Base-by-base conservation (phyloP, 441 rosid species). In the Dalechampia spathulata region DNA sequence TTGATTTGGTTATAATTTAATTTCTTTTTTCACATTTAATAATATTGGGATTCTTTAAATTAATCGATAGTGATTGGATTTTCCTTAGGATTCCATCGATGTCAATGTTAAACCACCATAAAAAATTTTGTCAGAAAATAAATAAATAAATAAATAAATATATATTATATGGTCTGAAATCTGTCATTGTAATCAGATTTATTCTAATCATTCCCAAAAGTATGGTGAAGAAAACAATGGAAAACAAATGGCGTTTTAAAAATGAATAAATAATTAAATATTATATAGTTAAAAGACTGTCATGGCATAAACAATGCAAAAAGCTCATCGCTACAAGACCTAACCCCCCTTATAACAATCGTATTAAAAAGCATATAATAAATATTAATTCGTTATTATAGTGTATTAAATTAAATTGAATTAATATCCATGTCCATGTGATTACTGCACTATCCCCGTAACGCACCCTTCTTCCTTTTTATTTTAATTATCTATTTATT, bases 161-260 rank as follows among this genome's bases (percentile, higher is more conserved):
- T n/a, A n/a, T n/a, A n/a, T n/a, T n/a, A n/a, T n/a, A n/a, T n/a
- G n/a, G n/a, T n/a, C n/a, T 5, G 36, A 58, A 16, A 7, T 4
- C 25, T 37, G n/a, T n/a, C 40, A 23, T 27, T 40, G 25, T 14
- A 52, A 36, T 14, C 34, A 15, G 19, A 39, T 52, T 28, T 28
- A 39, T 42, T 36, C n/a, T 45, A 58, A 57, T 52, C 45, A 58
- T 32, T 66, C 58, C 62, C 57, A 50, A 59, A 57, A 65, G 63
- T 60, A 64, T 60, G 80, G 78, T 47, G 78, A 68, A 60, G 73
- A 73, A 74, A 69, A 59, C 75, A 69, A 69, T 67, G 72, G 50
- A 22, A n/a, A n/a, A n/a, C n/a, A n/a, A n/a, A n/a, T n/a, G n/a
- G n/a, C n/a, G n/a, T n/a, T n/a, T n/a, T n/a, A n/a, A n/a, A n/a